Base-by-base conservation (phyloP, 1,284 basidiomycete genomes). In the Mycena citricolor region DNA sequence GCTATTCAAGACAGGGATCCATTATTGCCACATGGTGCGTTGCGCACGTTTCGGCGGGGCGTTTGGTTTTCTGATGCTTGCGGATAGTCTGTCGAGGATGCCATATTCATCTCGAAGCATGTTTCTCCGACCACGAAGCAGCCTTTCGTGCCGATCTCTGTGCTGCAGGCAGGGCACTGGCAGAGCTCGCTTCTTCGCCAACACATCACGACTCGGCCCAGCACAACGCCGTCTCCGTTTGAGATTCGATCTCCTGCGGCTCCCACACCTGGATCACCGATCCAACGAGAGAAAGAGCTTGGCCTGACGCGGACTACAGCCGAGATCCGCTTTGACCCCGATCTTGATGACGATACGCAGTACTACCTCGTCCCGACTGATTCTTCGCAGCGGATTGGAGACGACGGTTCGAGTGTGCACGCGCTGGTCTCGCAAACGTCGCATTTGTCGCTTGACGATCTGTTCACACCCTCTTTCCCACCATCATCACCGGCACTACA, bases 1-100 rank as follows among this genome's bases (percentile, higher is more conserved):
- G 44, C 74, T 95, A 56, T 95, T 97, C 61, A 66, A 75, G 24
- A 69, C 78, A 21, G 89, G 88, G 4, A 90, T 97, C 21, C 89
- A 93, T 65, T 97, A 95, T 62, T 73, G 79, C 10, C 91, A 94
- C 61, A 90, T 95, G 88, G 90, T 90, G 54, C 43, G 79, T 66
- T 23, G 0, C 30, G 41, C 1, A 34, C 43, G 11, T 23, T 42
- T 11, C 14, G 25, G 21, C 29, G 28, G 4, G 29, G 42, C 13
- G 14, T 42, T 32, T 13, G n/a, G 47, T 16, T 33, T 52, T 36
- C 58, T 51, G 43, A 44, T 20, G 29, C 26, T 17, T 48, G 44
- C 24, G 4, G n/a, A n/a, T 56, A 92, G 89, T 67, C 75, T 8
- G 78, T 89, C 54, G 86, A 91, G 16, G 87, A 92, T 58, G 70